These are phyloP conservation scores for Heliosperma pusillum DNA, from an alignment of 148 eudicot species.

Conservation along the genomic window DNA sequence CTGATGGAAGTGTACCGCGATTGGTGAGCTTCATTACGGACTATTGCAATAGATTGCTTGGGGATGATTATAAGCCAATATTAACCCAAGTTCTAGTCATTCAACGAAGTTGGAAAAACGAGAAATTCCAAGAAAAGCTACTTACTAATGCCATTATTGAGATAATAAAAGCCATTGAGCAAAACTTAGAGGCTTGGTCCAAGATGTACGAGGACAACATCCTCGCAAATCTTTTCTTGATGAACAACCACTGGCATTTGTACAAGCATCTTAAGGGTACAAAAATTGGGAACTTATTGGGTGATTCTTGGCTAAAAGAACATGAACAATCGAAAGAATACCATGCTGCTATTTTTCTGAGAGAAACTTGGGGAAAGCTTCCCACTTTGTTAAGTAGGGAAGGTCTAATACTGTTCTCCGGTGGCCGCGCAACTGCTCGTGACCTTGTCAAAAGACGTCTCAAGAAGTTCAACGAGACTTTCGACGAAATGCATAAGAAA, in stretches of 20 bases:
- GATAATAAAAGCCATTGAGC: conserved; percentile 65
- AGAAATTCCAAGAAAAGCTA: conserved; percentile 70
- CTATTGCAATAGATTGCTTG: conserved; percentile 64
- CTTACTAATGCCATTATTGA: conserved; percentile 57
- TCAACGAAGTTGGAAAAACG: conserved; percentile 85
- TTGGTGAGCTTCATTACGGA: conserved; percentile 66
- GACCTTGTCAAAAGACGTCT: conserved; percentile 73
- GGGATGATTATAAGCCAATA: conserved; percentile 72
- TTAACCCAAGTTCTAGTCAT: conserved; percentile 71
- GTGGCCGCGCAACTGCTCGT: conserved; percentile 84
- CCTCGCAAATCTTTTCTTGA: conserved; percentile 50
- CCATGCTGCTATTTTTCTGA: conserved; percentile 41
- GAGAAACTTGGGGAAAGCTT: conserved; percentile 73
- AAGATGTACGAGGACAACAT: conserved; percentile 56
- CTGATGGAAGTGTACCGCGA: conserved; percentile 68
- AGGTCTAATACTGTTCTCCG: conserved; percentile 73
- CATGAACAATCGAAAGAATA: conserved; percentile 68
- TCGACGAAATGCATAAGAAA: conserved; percentile 64
- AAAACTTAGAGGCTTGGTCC: conserved; percentile 68
- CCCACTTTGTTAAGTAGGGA: conserved; percentile 73
- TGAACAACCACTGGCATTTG: conserved; percentile 83
- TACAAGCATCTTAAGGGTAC: conserved; percentile 71
- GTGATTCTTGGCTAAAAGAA: conserved; percentile 63
- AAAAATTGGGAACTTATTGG: conserved; percentile 53
- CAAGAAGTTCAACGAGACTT: conserved; percentile 65